Evolutionary conservation across 163 green algal genomes (phyloP).

Genomic region (Picocystis sp.): DNA sequence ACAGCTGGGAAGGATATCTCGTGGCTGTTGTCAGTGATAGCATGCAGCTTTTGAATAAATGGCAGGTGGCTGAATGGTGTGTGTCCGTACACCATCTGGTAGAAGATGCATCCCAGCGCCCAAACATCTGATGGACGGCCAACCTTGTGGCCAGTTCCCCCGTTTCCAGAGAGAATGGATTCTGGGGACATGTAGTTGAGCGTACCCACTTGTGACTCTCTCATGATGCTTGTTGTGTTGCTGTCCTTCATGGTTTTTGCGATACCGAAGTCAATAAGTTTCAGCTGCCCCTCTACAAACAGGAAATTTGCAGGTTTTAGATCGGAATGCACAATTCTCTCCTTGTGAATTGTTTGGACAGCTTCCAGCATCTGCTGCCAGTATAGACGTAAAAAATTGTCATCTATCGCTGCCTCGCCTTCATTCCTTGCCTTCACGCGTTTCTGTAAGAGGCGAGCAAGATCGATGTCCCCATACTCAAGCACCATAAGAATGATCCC

Average conservation of each 20-base stretch:
- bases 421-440: constrained; percentile 12
- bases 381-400: constrained; percentile 89
- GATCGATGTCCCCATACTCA: constrained; percentile 89
- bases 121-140: constrained; percentile 81
- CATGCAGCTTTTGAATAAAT: constrained; percentile 87
- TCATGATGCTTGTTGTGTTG: constrained; percentile 82
- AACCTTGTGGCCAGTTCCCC: constrained; percentile 33
- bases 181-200: constrained; percentile 98
- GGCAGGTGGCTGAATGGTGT: constrained; percentile 63
- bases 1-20: constrained; percentile 47
- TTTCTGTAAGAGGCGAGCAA: constrained; percentile 68
- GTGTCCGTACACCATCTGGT: constrained; percentile 85
- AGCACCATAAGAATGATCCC: constrained; percentile 48
- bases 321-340: constrained; percentile 77
- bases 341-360: constrained; percentile 63
- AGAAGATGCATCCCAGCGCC: constrained; percentile 94
- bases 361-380: constrained; percentile 91
- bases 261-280: constrained; percentile 98
- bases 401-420: constrained; percentile 25
- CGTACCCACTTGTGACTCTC: constrained; percentile 79
- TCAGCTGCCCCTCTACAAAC: constrained; percentile 71
- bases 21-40: constrained; percentile 71
- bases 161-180: constrained; percentile 68
- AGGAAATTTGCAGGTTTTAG: constrained; percentile 90
- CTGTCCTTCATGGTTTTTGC: constrained; percentile 69